Percentiles rank a stretch among this genome's conserved stretches.
These are phyloP conservation scores for Trichosanthes truncata DNA, from an alignment of 306 rosid genomes.

Conservation along the genomic window DNA sequence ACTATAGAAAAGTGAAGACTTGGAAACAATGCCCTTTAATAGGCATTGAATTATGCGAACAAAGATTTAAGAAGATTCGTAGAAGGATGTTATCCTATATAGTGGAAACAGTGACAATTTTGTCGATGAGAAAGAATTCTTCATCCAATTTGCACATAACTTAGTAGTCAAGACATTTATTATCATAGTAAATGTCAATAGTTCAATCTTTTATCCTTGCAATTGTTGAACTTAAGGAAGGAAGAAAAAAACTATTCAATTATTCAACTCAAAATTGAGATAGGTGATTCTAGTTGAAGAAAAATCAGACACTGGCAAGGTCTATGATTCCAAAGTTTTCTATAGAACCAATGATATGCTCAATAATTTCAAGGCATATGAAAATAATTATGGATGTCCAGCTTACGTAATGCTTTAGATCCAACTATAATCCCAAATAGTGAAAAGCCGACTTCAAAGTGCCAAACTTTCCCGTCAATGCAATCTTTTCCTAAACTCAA, in stretches of 20 bases:
- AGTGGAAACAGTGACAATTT: background rate
- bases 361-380: too few species aligned
- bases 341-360: background rate
- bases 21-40: too few species aligned
- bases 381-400: too few species aligned
- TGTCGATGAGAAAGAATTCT: background rate
- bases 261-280: too few species aligned
- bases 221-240: too few species aligned
- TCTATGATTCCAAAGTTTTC: background rate
- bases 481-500: background rate
- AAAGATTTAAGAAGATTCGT: background rate
- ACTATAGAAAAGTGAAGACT: background rate
- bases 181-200: background rate
- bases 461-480: too few species aligned
- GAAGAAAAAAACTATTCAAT: too few species aligned
- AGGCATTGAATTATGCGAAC: too few species aligned
- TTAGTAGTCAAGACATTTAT: background rate
- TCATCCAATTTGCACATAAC: too few species aligned
- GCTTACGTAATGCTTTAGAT: background rate
- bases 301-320: background rate
- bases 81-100: background rate
- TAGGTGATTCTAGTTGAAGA: too few species aligned
- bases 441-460: background rate
- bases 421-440: background rate
- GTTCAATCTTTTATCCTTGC: background rate